A percentile compares a stretch with the other conserved stretches of the same genome.
These are phyloP conservation scores for Globisporangium ultimum DNA, from an alignment of 352 stramenopile species.

Conservation along the genomic window DNA sequence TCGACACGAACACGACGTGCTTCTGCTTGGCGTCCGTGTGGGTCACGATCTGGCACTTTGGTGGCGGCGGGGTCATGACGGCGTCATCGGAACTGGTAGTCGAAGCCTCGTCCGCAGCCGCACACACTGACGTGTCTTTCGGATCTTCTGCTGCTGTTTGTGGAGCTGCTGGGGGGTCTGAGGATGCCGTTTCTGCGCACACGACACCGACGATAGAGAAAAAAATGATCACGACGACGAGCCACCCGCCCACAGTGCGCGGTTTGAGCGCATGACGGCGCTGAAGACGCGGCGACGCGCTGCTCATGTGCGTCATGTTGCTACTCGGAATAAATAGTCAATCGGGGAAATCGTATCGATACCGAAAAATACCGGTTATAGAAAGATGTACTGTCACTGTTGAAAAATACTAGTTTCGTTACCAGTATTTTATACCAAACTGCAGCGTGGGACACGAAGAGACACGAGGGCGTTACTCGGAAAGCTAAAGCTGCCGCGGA, in stretches of 20 bases:
- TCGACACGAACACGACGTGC: conserved; percentile 79
- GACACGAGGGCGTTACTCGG: no score
- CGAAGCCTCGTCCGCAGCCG: background rate
- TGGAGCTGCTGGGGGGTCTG: background rate
- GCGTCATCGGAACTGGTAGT: background rate
- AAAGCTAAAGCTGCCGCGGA: no score
- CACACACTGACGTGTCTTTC: background rate
- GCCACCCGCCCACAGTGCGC: background rate
- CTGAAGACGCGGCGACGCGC: background rate
- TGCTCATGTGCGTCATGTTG: background rate
- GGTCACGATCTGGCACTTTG: conserved; percentile 1
- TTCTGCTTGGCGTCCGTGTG: conserved; percentile 20
- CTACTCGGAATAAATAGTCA: no score
- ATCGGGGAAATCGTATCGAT: no score
- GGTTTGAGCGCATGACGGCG: background rate
- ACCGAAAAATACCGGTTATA: no score
- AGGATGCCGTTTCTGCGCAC: background rate
- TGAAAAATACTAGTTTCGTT: no score
- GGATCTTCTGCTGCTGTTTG: background rate
- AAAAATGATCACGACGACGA: background rate
- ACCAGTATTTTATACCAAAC: no score
- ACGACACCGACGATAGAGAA: background rate
- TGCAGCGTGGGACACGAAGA: no score
- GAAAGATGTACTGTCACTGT: no score
- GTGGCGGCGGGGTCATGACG: background rate